A percentile compares a stretch with the other conserved stretches of the same genome.
Conservation (phyloP, 2,329 filamentous ascomycete species). For the Pseudogymnoascus sp. region DNA sequence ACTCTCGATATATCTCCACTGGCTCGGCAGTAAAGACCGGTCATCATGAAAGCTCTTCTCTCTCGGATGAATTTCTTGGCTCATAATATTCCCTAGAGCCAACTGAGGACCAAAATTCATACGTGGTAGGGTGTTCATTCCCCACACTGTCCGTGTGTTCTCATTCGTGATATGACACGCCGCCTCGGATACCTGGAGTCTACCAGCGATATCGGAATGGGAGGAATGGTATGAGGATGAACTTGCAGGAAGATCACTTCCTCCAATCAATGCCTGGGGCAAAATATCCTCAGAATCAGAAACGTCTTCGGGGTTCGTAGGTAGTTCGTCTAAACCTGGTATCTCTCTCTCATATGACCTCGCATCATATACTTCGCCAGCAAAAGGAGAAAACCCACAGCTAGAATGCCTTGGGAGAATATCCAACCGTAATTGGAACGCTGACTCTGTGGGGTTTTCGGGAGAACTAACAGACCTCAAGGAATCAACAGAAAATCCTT, state of each 20-base stretch:
- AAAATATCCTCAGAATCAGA: background rate
- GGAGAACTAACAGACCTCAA: background rate
- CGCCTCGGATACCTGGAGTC: background rate
- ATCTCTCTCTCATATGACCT: constrained; percentile 11
- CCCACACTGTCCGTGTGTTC: background rate
- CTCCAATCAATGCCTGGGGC: background rate
- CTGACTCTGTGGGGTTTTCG: background rate
- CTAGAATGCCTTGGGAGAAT: constrained; percentile 2
- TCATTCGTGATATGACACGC: background rate
- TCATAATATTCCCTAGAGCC: background rate
- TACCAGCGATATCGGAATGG: background rate
- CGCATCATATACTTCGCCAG: background rate
- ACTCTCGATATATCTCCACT: constrained; percentile 14
- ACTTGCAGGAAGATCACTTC: background rate
- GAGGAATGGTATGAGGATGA: background rate
- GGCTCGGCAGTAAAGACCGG: constrained; percentile 23
- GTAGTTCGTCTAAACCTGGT: constrained; percentile 1
- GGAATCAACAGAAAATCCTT: background rate
- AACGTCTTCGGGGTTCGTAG: background rate
- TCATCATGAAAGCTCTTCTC: constrained; percentile 24
- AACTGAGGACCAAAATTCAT: background rate
- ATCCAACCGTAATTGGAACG: background rate
- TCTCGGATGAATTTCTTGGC: constrained; percentile 7
- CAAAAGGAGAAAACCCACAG: background rate
- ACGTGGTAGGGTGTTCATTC: background rate